Evolutionary conservation across 805 yeast species (phyloP).

Genomic region (Suhomyces kilbournensis): DNA sequence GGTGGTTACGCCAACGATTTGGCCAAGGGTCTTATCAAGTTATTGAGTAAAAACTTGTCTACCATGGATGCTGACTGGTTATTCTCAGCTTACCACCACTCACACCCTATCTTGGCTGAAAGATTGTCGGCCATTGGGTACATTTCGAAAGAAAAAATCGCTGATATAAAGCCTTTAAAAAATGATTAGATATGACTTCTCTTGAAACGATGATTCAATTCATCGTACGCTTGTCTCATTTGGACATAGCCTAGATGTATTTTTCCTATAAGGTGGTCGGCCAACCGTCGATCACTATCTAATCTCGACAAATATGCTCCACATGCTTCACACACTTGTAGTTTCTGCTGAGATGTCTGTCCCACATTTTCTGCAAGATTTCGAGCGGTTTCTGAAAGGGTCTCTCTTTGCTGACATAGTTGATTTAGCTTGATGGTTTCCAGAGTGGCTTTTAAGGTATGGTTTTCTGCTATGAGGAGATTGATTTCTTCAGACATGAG

Average conservation of each 20-base stretch:
- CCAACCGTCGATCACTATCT: constrained; percentile 84
- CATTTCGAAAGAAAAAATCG: constrained; percentile 38
- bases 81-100: constrained; percentile 82
- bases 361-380: constrained; percentile 69
- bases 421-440: constrained; percentile 47
- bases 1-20: constrained; percentile 70
- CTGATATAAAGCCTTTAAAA: constrained; percentile 7
- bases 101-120: constrained; percentile 91
- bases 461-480: constrained; percentile 47
- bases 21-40: constrained; percentile 66
- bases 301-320: constrained; percentile 84
- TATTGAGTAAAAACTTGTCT: constrained; percentile 78
- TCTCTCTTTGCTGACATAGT: constrained; percentile 47
- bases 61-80: constrained; percentile 88
- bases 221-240: constrained; percentile 58
- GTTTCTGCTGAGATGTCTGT: constrained; percentile 82
- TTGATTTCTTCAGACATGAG: constrained; percentile 66
- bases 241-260: constrained; percentile 79
- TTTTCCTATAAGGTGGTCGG: constrained; percentile 87
- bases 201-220: constrained; percentile 22
- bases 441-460: constrained; percentile 48
- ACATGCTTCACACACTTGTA: constrained; percentile 87
- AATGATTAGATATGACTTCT: constrained; percentile 2
- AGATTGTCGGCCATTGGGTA: constrained; percentile 74
- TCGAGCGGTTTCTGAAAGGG: constrained; percentile 54